Evolutionary conservation across 2,329 filamentous ascomycete species (phyloP).

Genomic region (Lachnellula arida): DNA sequence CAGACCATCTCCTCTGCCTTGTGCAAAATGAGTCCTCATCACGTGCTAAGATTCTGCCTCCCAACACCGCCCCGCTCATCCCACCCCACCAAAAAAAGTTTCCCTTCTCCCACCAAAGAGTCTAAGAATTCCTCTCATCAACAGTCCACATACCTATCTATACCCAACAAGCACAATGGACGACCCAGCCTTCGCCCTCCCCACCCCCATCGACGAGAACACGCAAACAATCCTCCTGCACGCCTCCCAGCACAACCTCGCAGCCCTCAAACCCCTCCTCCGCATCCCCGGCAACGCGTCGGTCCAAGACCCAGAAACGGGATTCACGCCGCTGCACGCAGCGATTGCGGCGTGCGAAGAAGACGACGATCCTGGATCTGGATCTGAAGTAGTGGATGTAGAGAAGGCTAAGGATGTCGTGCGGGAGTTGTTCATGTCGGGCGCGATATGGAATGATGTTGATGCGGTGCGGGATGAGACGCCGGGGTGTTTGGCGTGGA

Average conservation of each 20-base stretch:
- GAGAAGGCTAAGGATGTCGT: conserved; percentile 64
- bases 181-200: conserved; percentile 23
- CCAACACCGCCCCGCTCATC: not conserved
- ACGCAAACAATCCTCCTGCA: conserved; percentile 61
- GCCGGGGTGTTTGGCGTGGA: conserved; percentile 77
- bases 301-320: conserved; percentile 78
- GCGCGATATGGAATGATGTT: conserved; percentile 96
- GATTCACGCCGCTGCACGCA: conserved; percentile 83
- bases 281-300: conserved; percentile 52
- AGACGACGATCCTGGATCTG: conserved; percentile 14
- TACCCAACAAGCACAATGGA: conserved; percentile 21
- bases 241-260: conserved; percentile 53
- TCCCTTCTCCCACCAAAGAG: not conserved
- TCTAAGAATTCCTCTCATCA: no score
- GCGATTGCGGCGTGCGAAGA: conserved; percentile 70
- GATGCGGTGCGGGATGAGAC: conserved; percentile 81
- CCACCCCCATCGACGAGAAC: conserved; percentile 18
- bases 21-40: no score
- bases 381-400: conserved; percentile 37
- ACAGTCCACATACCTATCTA: not conserved
- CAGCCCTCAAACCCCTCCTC: conserved; percentile 29
- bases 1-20: no score
- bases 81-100: not conserved
- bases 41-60: no score
- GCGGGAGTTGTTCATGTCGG: conserved; percentile 73